phyloP scores from a whole-genome alignment of 805 yeast species.

The Cyberlindnera saturnus region DNA sequence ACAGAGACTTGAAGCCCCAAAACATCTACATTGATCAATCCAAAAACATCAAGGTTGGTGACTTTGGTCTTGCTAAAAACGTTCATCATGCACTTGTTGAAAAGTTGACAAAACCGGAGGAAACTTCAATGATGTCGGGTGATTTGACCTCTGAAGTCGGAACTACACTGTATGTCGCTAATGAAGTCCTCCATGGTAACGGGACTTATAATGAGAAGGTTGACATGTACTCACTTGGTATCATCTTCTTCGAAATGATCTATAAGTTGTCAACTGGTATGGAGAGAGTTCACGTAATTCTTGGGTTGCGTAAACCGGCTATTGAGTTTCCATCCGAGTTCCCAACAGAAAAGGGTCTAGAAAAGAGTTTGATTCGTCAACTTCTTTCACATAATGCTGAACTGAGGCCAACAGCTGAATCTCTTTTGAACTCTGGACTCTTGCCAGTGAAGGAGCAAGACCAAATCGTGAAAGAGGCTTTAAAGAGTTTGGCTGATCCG shows the following conservation, averaged over 20 bases:
- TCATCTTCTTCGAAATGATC: conserved; percentile 94
- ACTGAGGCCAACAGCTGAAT: conserved; percentile 73
- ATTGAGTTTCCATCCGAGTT: conserved; percentile 73
- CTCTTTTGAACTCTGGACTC: conserved; percentile 71
- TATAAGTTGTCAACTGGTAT: conserved; percentile 81
- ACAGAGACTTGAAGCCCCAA: conserved; percentile 91
- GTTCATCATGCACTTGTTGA: conserved; percentile 46
- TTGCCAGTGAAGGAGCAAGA: conserved; percentile 89
- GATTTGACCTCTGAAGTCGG: conserved; percentile 92
- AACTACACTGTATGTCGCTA: conserved; percentile 88
- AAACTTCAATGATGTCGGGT: conserved; percentile 34
- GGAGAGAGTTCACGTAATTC: conserved; percentile 81
- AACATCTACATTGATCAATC: conserved; percentile 91
- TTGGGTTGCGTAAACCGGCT: conserved; percentile 49
- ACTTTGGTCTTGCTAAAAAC: conserved; percentile 93
- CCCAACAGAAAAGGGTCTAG: conserved; percentile 44
- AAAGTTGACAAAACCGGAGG: conserved; percentile 25
- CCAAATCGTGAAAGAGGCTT: conserved; percentile 80
- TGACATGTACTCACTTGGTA: conserved; percentile 92
- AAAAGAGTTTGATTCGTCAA: conserved; percentile 58
- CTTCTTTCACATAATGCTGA: conserved; percentile 76
- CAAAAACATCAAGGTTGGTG: conserved; percentile 89
- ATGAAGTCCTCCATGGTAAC: conserved; percentile 70
- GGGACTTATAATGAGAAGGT: conserved; percentile 87
- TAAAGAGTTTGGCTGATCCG: conserved; percentile 80